Evolutionary conservation across 2,329 filamentous ascomycete genomes (phyloP).

Genomic region (Cladophialophora exuberans): DNA sequence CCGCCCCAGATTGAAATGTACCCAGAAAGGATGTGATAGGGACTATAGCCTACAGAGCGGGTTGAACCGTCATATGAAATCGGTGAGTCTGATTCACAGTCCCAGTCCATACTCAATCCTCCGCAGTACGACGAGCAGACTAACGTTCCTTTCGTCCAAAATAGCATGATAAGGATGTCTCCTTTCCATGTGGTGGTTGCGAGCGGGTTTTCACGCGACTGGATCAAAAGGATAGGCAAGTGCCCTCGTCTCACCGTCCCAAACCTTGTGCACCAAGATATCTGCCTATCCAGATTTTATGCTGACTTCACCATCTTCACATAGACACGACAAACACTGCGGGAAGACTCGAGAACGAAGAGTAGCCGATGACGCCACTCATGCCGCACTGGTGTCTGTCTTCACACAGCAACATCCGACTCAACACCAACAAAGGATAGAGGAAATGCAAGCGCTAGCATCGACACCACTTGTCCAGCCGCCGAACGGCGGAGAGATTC

Average conservation of each 20-base stretch:
- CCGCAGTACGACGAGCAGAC: not conserved
- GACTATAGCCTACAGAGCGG: constrained; percentile 5
- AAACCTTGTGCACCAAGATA: not conserved
- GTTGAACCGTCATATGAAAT: constrained; percentile 19
- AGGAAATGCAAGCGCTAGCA: too few species aligned
- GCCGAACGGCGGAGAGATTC: too few species aligned
- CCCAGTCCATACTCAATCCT: not conserved
- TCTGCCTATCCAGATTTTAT: not conserved
- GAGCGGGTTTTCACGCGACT: constrained; percentile 9
- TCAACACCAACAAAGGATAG: not conserved
- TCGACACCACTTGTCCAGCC: too few species aligned
- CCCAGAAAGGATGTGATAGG: constrained; percentile 12
- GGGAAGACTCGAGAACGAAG: not conserved
- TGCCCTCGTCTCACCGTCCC: not conserved
- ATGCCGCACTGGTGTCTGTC: not conserved
- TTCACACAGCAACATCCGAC: not conserved
- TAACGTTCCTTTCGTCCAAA: not conserved
- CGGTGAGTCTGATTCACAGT: too few species aligned
- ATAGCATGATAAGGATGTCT: constrained; percentile 3
- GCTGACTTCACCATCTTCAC: not conserved
- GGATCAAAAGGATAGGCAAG: constrained; percentile 21
- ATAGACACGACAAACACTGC: constrained; percentile 5
- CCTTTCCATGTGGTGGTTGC: constrained; percentile 12
- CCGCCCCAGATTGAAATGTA: constrained; percentile 14
- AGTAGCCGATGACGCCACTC: not conserved